Conservation (phyloP, 768 basidiomycete genomes). For the Coprinellus aureogranulatus region DNA sequence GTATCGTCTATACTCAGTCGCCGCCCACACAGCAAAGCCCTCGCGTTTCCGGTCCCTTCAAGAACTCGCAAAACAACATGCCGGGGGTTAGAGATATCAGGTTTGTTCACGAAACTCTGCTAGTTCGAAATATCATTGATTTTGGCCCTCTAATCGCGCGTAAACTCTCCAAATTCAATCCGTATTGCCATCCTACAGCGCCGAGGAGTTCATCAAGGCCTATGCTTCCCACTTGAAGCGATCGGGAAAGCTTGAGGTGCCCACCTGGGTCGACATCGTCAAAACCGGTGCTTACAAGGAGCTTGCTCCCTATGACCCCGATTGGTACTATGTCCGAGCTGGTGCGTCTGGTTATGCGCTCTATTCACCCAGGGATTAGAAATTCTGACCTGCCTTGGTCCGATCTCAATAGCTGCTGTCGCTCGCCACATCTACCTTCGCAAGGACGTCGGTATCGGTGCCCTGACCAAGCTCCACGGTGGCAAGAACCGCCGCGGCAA, state of each 20-base stretch:
- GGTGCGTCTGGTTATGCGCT: slow-evolving; percentile 52
- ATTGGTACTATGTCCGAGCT: slow-evolving; percentile 99
- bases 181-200: slow-evolving; percentile 46
- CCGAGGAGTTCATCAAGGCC: slow-evolving; percentile 89
- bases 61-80: slow-evolving; percentile 53
- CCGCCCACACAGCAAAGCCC: slow-evolving; percentile 42
- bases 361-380: slow-evolving; percentile 1
- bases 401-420: slow-evolving; percentile 67
- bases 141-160: too few species aligned
- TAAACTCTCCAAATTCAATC: slow-evolving; percentile 16
- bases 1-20: slow-evolving; percentile 8
- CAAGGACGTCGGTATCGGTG: slow-evolving; percentile 93
- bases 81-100: slow-evolving; percentile 83
- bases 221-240: slow-evolving; percentile 97
- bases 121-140: slow-evolving; percentile 14
- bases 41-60: slow-evolving; percentile 47
- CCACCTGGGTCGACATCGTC: slow-evolving; percentile 97
- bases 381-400: background rate
- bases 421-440: slow-evolving; percentile 99
- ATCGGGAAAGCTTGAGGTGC: slow-evolving; percentile 98
- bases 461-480: slow-evolving; percentile 94
- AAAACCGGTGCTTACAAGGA: slow-evolving; percentile 98
- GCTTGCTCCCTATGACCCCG: slow-evolving; percentile 97
- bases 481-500: slow-evolving; percentile 93
- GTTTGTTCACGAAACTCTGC: slow-evolving; percentile 30